phyloP scores from a whole-genome alignment of 192 early-diverging fungal genomes.

The Gryganskiella cystojenkinii region DNA sequence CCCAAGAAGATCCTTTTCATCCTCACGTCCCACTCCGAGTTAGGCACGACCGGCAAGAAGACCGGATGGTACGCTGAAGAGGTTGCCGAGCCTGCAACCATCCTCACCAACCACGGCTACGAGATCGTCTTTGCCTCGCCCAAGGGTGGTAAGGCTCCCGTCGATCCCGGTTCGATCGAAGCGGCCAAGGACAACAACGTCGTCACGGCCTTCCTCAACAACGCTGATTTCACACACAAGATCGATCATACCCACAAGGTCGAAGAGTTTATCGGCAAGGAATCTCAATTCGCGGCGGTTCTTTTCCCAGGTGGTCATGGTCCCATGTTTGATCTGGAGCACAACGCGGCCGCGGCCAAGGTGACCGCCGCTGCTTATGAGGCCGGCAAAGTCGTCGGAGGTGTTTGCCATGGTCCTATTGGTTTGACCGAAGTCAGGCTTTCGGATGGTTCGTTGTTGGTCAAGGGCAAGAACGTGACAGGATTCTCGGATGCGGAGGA shows the following conservation, averaged over 20 bases:
- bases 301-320: constrained; percentile 70
- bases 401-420: constrained; percentile 75
- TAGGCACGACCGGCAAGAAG: constrained; percentile 33
- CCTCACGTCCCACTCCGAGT: constrained; percentile 31
- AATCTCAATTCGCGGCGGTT: constrained; percentile 57
- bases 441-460: constrained; percentile 65
- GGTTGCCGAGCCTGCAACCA: constrained; percentile 63
- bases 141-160: constrained; percentile 63
- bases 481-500: constrained; percentile 82
- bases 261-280: constrained; percentile 45
- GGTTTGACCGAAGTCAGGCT: constrained; percentile 72
- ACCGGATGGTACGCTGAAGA: constrained; percentile 59
- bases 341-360: constrained; percentile 53
- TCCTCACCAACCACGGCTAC: constrained; percentile 54
- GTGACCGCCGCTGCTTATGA: constrained; percentile 60
- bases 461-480: constrained; percentile 73
- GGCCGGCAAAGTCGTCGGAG: constrained; percentile 58
- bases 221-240: constrained; percentile 39
- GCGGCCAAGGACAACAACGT: constrained; percentile 53
- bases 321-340: constrained; percentile 64
- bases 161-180: constrained; percentile 63
- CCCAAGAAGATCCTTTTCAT: constrained; percentile 44
- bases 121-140: constrained; percentile 65
- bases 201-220: constrained; percentile 48
- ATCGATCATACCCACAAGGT: constrained; percentile 59